A percentile compares a stretch with the other conserved stretches of the same genome.
These are phyloP conservation scores for Plasmopara muralis DNA, from an alignment of 352 stramenopile genomes.

Conservation along the genomic window DNA sequence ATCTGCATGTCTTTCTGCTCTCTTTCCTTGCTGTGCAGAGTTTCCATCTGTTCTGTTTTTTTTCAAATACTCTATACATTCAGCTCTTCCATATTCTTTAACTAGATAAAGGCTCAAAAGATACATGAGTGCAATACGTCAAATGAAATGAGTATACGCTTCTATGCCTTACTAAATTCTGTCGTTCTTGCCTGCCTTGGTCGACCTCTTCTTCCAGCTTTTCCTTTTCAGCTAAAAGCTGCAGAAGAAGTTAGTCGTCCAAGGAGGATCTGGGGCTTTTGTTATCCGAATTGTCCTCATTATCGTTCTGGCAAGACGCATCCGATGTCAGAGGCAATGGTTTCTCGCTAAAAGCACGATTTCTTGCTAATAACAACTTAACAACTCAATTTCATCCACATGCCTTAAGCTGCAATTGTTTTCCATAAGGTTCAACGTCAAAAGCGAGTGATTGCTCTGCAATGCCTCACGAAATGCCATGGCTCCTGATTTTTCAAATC, in stretches of 20 bases:
- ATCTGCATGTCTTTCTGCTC: slow-evolving; percentile 50
- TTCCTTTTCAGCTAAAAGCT: slow-evolving; percentile 67
- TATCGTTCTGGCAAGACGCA: slow-evolving; percentile 17
- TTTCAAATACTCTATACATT: slow-evolving; percentile 44
- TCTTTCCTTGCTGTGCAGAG: slow-evolving; percentile 32
- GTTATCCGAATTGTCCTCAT: slow-evolving; percentile 14
- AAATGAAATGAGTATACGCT: too few species aligned
- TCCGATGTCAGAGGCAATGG: too few species aligned
- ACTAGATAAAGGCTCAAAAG: slow-evolving; percentile 14
- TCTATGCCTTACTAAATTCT: slow-evolving; percentile 33
- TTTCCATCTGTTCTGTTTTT: slow-evolving; percentile 43
- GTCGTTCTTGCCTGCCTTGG: slow-evolving; percentile 34
- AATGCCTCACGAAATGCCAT: slow-evolving; percentile 63
- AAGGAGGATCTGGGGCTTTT: slow-evolving; percentile 1
- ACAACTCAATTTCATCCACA: slow-evolving; percentile 49
- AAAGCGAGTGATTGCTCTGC: slow-evolving; percentile 13
- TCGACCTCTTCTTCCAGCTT: slow-evolving; percentile 27
- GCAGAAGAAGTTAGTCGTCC: slow-evolving; percentile 50
- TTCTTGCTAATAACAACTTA: slow-evolving; percentile 26
- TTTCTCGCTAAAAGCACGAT: slow-evolving; percentile 41
- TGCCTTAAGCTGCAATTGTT: slow-evolving; percentile 77
- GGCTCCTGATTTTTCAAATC: slow-evolving; percentile 46
- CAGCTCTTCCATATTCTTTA: slow-evolving; percentile 43
- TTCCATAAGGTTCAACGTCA: slow-evolving; percentile 47
- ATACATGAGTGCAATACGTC: not conserved